Conservation (phyloP, 768 basidiomycete genomes). For the Boletus edulis region DNA sequence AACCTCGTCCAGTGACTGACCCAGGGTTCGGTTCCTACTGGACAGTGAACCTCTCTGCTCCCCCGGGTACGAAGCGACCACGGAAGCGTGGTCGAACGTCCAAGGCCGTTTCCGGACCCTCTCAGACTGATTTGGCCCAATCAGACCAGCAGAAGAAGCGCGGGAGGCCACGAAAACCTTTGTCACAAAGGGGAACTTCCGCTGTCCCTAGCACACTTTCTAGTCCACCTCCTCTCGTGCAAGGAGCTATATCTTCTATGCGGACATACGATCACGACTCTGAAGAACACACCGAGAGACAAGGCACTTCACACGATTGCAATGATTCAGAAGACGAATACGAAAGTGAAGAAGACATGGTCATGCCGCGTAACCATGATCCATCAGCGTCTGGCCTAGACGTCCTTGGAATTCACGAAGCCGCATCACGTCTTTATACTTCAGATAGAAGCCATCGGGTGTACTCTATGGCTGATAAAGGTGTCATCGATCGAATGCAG, state of each 20-base stretch:
- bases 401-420: slow-evolving; percentile 32
- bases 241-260: slow-evolving; percentile 26
- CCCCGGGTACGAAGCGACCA: slow-evolving; percentile 82
- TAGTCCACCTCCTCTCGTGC: slow-evolving; percentile 17
- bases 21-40: slow-evolving; percentile 88
- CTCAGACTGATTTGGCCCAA: slow-evolving; percentile 8
- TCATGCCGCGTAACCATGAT: slow-evolving; percentile 44
- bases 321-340: slow-evolving; percentile 50
- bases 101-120: slow-evolving; percentile 37
- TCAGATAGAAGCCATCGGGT: slow-evolving; percentile 28
- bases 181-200: slow-evolving; percentile 16
- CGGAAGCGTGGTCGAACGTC: slow-evolving; percentile 71
- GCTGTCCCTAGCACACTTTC: slow-evolving; percentile 8
- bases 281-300: slow-evolving; percentile 38
- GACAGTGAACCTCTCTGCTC: slow-evolving; percentile 86
- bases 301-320: slow-evolving; percentile 38
- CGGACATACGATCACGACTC: slow-evolving; percentile 33
- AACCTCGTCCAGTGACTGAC: slow-evolving; percentile 78
- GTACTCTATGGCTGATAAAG: slow-evolving; percentile 36
- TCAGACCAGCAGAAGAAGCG: slow-evolving; percentile 36
- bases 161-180: slow-evolving; percentile 38
- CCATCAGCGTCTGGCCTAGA: slow-evolving; percentile 38
- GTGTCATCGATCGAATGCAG: slow-evolving; percentile 59
- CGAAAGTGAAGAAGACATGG: slow-evolving; percentile 69
- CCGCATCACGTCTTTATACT: slow-evolving; percentile 42